Evolutionary conservation across 768 basidiomycete species (phyloP).

Genomic region (Tulasnella sp.): DNA sequence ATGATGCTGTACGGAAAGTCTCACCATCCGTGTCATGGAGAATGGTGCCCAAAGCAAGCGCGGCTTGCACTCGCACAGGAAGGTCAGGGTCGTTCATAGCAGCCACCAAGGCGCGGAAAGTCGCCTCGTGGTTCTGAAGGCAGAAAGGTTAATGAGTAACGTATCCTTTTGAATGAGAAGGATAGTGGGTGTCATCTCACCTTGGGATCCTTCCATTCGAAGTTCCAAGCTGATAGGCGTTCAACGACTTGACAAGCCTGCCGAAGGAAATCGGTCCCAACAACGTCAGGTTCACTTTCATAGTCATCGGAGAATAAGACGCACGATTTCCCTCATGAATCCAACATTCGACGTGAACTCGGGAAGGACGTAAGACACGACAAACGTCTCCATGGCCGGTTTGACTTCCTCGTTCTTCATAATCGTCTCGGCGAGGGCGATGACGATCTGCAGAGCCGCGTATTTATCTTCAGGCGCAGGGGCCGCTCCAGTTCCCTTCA

Average conservation of each 20-base stretch:
- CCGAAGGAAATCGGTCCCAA: not conserved
- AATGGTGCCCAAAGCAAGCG: conserved; percentile 71
- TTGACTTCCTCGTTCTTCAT: conserved; percentile 79
- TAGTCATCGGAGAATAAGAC: conserved; percentile 29
- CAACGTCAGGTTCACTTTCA: not conserved
- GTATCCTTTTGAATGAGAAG: not conserved
- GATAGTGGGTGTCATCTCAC: conserved; percentile 32
- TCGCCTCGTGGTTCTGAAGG: conserved; percentile 49
- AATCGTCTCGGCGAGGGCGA: conserved; percentile 66
- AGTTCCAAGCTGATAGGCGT: conserved; percentile 59
- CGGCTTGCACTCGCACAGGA: conserved; percentile 78
- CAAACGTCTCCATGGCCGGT: conserved; percentile 66
- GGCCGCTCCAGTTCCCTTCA: conserved; percentile 48
- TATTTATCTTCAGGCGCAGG: conserved; percentile 60
- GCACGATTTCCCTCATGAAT: conserved; percentile 69
- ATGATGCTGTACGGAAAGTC: conserved; percentile 22
- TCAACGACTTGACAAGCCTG: conserved; percentile 74
- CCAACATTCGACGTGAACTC: conserved; percentile 59
- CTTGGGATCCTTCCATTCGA: conserved; percentile 58
- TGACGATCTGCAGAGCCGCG: conserved; percentile 78
- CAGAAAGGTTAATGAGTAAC: not conserved
- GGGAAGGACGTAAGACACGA: conserved; percentile 64
- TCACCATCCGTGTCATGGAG: conserved; percentile 57
- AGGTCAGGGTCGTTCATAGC: conserved; percentile 70
- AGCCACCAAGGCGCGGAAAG: conserved; percentile 58